Base-by-base conservation (phyloP, 805 yeast genomes). In the Spathaspora hagerdaliae region DNA sequence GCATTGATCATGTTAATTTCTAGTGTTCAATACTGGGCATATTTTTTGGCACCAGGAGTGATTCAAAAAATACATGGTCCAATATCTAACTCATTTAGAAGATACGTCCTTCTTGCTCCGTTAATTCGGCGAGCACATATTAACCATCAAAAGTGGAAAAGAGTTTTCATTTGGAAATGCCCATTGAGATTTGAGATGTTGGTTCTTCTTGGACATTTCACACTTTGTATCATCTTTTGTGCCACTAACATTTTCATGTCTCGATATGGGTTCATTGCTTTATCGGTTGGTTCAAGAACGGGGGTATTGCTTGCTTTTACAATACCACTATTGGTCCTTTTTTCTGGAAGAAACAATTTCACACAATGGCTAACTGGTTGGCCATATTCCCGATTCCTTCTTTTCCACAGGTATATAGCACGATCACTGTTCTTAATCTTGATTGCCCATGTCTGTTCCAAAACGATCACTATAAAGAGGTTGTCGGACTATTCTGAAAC, bases 331-430 rank as follows among this genome's bases (percentile, higher is more conserved):
- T 60, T 81, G 11, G 76, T 78, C 47, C 60, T 84, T 42, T 82
- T 86, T 61, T 90, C 88, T 5, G 83, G 84, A 15, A 69, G 94
- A 53, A 87, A 86, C 60, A 87, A 84, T 54, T 78, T 87, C 24
- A 67, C 85, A 52, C 74, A 77, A 48, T 67, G 65, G 58, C 44
- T 82, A 2, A 77, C 91, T 0, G 88, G 91, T 42, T 66, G 63
- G 71, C 69, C 56, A 45, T 71, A 51, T 45, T 63, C 82, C 0
- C 70, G 83, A 19, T 83, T 79, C 56, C 67, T 81, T 39, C 64
- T 77, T 29, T 77, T 74, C 54, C 88, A 83, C 57, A 71, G 83
- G 42, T 82, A 84, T 65, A 50, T 79, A 7, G 73, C 81, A 1
- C 68, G 87, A 49, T 60, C 73, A 10, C 56, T 69, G 32, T 42